Conservation (phyloP, 805 yeast genomes). For the Barnettozyma californica region DNA sequence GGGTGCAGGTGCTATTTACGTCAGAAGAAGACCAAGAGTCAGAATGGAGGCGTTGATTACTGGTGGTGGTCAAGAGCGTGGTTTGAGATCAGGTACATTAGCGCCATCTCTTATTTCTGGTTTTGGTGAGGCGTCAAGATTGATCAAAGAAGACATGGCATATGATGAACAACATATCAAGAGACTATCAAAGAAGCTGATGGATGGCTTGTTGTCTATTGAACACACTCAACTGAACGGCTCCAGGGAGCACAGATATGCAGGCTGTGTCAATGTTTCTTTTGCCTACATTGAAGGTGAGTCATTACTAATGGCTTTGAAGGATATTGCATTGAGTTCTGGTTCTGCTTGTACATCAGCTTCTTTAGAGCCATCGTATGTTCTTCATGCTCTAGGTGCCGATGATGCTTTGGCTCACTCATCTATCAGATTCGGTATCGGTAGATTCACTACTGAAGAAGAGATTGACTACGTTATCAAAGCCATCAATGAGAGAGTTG, state of each 20-base stretch:
- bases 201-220: constrained; percentile 65
- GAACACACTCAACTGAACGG: constrained; percentile 93
- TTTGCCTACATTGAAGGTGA: constrained; percentile 98
- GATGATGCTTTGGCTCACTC: constrained; percentile 98
- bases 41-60: constrained; percentile 91
- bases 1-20: constrained; percentile 94
- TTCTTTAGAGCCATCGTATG: constrained; percentile 95
- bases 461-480: constrained; percentile 91
- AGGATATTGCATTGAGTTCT: constrained; percentile 91
- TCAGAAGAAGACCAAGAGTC: constrained; percentile 97
- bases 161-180: constrained; percentile 69
- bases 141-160: constrained; percentile 67
- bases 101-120: constrained; percentile 97
- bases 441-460: constrained; percentile 93
- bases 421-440: constrained; percentile 95
- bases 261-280: constrained; percentile 95
- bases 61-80: constrained; percentile 99
- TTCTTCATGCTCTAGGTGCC: constrained; percentile 92
- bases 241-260: constrained; percentile 63
- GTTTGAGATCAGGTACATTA: constrained; percentile 92
- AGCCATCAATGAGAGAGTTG: constrained; percentile 85
- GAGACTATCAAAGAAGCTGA: constrained; percentile 66
- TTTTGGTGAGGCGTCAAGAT: constrained; percentile 94
- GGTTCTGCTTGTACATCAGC: constrained; percentile 99
- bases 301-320: constrained; percentile 93